phyloP scores from a whole-genome alignment of 140 eudicot species.

The Oenanthe javanica region DNA sequence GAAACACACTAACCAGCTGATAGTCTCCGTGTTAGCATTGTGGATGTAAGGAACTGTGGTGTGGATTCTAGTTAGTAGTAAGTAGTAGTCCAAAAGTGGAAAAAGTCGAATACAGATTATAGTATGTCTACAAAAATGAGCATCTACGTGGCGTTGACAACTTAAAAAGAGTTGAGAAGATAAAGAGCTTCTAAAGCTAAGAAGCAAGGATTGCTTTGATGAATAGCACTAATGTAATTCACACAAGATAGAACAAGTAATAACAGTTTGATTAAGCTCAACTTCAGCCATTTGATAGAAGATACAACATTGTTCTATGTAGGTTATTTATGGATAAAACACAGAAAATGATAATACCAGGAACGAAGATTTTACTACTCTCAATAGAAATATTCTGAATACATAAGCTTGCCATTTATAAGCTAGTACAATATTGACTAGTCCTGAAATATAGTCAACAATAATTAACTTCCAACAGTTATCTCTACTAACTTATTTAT shows the following conservation, averaged over 20 bases:
- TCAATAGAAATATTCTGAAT: too few relatives aligned
- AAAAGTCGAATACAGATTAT: background rate
- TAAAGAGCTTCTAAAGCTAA: background rate
- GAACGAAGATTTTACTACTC: too few relatives aligned
- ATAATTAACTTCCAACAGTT: too few relatives aligned
- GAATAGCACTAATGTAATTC: background rate
- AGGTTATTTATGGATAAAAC: too few relatives aligned
- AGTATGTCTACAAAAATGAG: background rate
- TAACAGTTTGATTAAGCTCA: background rate
- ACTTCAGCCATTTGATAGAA: background rate
- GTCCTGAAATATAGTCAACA: too few relatives aligned
- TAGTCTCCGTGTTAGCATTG: background rate
- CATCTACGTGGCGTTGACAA: background rate
- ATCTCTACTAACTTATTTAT: too few relatives aligned
- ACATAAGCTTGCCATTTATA: too few relatives aligned
- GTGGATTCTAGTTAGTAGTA: background rate
- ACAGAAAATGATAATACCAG: too few relatives aligned
- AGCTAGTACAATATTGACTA: too few relatives aligned
- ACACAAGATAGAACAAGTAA: background rate
- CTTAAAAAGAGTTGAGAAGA: background rate
- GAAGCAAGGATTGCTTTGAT: background rate
- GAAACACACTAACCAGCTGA: background rate
- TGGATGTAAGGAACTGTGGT: background rate
- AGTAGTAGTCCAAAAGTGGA: background rate
- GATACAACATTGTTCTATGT: background rate